Percentiles rank a stretch among this genome's conserved stretches.
Evolutionary conservation across 1,284 basidiomycete genomes (phyloP).

Genomic region (Takashimella tepidaria): DNA sequence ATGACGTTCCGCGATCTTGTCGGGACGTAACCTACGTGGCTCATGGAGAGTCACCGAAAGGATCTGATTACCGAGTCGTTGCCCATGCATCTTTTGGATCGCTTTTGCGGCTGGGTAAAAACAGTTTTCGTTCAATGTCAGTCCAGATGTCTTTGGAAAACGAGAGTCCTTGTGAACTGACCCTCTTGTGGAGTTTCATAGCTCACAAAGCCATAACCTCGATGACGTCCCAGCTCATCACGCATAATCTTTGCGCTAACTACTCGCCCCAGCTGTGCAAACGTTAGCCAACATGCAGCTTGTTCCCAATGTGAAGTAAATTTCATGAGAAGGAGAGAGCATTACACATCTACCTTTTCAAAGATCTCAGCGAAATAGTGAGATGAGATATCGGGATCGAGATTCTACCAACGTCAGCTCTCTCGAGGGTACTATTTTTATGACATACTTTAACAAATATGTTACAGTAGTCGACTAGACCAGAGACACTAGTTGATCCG

Average conservation of each 20-base stretch:
- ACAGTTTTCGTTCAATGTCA: no score
- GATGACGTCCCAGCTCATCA: constrained; percentile 73
- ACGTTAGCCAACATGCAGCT: constrained; percentile 2
- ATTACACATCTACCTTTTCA: constrained; percentile 56
- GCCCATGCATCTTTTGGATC: constrained; percentile 25
- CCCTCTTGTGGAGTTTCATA: constrained; percentile 79
- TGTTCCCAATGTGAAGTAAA: no score
- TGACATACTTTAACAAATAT: constrained; percentile 54
- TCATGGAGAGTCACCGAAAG: constrained; percentile 34
- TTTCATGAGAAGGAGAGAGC: no score
- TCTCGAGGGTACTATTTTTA: background rate
- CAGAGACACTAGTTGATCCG: constrained; percentile 71
- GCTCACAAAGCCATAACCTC: constrained; percentile 94
- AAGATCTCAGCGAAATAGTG: constrained; percentile 76
- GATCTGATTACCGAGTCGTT: constrained; percentile 20
- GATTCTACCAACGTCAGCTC: constrained; percentile 56
- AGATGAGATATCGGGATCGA: constrained; percentile 77
- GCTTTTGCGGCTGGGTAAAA: constrained; percentile 21
- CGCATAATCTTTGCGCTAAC: constrained; percentile 92
- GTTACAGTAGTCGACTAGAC: constrained; percentile 85
- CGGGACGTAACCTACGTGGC: constrained; percentile 22
- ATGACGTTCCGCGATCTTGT: constrained; percentile 27
- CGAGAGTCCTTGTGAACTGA: no score
- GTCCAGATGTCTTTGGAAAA: no score
- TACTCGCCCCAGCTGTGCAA: constrained; percentile 67